Evolutionary conservation across 805 yeast genomes (phyloP), one percentile per base, ranked within the genome.

Genomic region (Barnettozyma sucrosica): DNA sequence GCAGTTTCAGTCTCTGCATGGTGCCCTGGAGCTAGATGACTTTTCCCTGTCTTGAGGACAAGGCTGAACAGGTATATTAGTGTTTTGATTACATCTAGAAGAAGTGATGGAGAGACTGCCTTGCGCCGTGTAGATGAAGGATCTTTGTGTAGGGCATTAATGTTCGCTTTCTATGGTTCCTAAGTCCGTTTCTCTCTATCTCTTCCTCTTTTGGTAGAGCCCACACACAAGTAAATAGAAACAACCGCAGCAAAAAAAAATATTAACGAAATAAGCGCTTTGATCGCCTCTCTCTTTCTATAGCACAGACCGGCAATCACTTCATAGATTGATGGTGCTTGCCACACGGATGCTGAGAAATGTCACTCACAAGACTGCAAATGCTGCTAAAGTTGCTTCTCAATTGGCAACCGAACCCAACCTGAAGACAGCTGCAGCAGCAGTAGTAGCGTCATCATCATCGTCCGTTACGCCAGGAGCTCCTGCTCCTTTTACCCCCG

Each of bases 21-120:
- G 61, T 28, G 60, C 63, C 2, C 41, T 59, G 19, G 63, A 60
- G 9, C n/a, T 46, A 13, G 51, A 53, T 42, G 58, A 55, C 26
- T 55, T 57, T 37, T 43, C 52, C 3, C 44, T 57, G 46, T 50
- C 48, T 36, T 47, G 37, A 44, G 2, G 8, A 11, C 14, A 28
- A 5, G 32, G 13, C 11, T 11, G 10, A 25, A n/a, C n/a, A 6
- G 13, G 14, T 28, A 28, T 4, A 14, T 28, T 28, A 28, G 32
- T 28, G 32, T 14, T n/a, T n/a, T n/a, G n/a, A n/a, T n/a, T n/a
- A n/a, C n/a, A n/a, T n/a, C n/a, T n/a, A n/a, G n/a, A n/a, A 28
- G 16, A 13, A 28, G 32, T 28, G 32, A 28, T 28, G 13, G n/a
- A 28, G 8, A 25, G n/a, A n/a, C n/a, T n/a, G n/a, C n/a, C n/a